These are phyloP conservation scores for Apodospora peruviana DNA, from an alignment of 495 filamentous ascomycete genomes.

Conservation along the genomic window DNA sequence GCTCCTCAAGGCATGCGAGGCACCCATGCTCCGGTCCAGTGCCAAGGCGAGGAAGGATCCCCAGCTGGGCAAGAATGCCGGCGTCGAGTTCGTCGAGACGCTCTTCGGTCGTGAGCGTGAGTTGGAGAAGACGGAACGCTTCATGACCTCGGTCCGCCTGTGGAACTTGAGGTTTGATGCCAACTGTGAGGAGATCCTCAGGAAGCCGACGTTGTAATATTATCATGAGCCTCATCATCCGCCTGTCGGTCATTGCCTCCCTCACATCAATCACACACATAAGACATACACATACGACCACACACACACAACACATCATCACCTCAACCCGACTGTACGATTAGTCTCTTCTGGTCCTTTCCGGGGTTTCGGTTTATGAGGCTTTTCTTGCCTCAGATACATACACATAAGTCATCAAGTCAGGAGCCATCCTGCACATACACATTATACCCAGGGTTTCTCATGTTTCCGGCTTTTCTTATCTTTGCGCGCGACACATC, in stretches of 20 bases:
- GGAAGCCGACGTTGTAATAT: conserved; percentile 46
- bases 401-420: conserved; percentile 17
- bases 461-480: conserved; percentile 13
- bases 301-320: conserved; percentile 9
- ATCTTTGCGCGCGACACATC: background rate
- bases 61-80: conserved; percentile 86
- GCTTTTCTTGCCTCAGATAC: conserved; percentile 10
- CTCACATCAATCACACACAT: conserved; percentile 5
- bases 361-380: conserved; percentile 15
- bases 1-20: conserved; percentile 84
- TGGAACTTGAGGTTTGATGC: conserved; percentile 96
- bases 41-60: conserved; percentile 56
- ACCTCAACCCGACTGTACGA: conserved; percentile 27
- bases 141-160: conserved; percentile 87
- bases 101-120: conserved; percentile 93
- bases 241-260: too few species aligned
- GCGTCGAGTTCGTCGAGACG: conserved; percentile 93
- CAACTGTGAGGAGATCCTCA: conserved; percentile 90
- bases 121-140: conserved; percentile 85
- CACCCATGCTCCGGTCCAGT: conserved; percentile 69
- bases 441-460: conserved; percentile 8
- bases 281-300: conserved; percentile 8
- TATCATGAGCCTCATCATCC: background rate
- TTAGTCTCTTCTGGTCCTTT: conserved; percentile 27
- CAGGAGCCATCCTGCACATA: conserved; percentile 24